Percentiles rank a stretch among this genome's conserved stretches.
These are phyloP conservation scores for Umbelopsis vinacea DNA, from an alignment of 192 early-diverging fungal species.

Conservation along the genomic window DNA sequence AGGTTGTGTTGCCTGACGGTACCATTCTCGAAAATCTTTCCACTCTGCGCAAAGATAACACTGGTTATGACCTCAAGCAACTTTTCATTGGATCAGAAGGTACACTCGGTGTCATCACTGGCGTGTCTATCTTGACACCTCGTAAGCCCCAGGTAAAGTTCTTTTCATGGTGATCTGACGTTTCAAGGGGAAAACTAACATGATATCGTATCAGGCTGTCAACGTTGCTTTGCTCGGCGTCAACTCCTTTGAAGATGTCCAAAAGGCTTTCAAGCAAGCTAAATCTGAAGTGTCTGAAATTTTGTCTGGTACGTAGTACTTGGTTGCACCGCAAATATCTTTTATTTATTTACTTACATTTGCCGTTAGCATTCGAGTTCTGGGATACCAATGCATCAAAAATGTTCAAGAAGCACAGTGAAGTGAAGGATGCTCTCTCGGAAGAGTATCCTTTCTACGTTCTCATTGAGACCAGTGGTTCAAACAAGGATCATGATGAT, in stretches of 20 bases:
- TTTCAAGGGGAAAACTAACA: slow-evolving; percentile 31
- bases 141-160: slow-evolving; percentile 59
- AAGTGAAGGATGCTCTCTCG: slow-evolving; percentile 67
- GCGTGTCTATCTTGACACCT: slow-evolving; percentile 88
- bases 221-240: slow-evolving; percentile 85
- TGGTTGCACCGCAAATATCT: too few species aligned
- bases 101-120: slow-evolving; percentile 94
- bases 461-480: slow-evolving; percentile 92
- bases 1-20: slow-evolving; percentile 93
- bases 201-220: slow-evolving; percentile 42
- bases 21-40: slow-evolving; percentile 83
- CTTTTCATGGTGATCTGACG: neutral
- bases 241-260: slow-evolving; percentile 77
- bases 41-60: slow-evolving; percentile 96
- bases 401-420: slow-evolving; percentile 77
- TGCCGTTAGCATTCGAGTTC: slow-evolving; percentile 85
- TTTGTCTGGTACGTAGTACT: slow-evolving; percentile 59
- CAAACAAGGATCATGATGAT: slow-evolving; percentile 93
- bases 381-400: slow-evolving; percentile 81
- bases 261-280: slow-evolving; percentile 77
- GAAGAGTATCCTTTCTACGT: slow-evolving; percentile 84
- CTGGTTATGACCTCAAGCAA: slow-evolving; percentile 98
- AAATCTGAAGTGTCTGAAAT: slow-evolving; percentile 87
- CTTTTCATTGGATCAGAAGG: slow-evolving; percentile 99
- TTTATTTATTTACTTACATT: neutral